phyloP scores from a whole-genome alignment of 768 basidiomycete species.

The Leccinum barrowsii region DNA sequence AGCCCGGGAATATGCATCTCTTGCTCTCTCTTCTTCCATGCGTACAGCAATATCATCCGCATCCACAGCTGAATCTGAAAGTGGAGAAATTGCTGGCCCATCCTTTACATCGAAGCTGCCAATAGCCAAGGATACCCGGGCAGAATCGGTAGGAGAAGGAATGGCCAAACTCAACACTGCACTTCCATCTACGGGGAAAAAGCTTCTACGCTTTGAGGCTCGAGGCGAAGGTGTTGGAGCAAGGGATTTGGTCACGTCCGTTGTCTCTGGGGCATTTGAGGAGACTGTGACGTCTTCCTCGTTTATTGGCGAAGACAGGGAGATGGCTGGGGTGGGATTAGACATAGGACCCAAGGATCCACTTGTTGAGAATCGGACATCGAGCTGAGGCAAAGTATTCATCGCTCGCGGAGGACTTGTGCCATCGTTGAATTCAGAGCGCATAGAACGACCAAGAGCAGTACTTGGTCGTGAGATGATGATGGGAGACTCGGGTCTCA shows the following conservation, averaged over 20 bases:
- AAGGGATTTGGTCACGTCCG: slow-evolving; percentile 33
- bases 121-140: slow-evolving; percentile 47
- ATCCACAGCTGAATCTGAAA: slow-evolving; percentile 50
- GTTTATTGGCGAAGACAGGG: slow-evolving; percentile 20
- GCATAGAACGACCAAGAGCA: slow-evolving; percentile 22
- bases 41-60: slow-evolving; percentile 40
- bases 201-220: slow-evolving; percentile 76
- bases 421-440: slow-evolving; percentile 16
- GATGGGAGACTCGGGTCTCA: slow-evolving; percentile 60
- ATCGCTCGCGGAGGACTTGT: slow-evolving; percentile 29
- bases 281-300: slow-evolving; percentile 19
- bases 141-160: slow-evolving; percentile 60
- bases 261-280: slow-evolving; percentile 2
- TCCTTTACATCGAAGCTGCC: slow-evolving; percentile 34
- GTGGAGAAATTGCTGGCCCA: slow-evolving; percentile 24
- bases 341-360: slow-evolving; percentile 55
- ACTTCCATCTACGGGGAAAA: slow-evolving; percentile 78
- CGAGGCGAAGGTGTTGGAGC: slow-evolving; percentile 43
- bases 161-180: slow-evolving; percentile 57
- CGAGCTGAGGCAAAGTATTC: slow-evolving; percentile 55
- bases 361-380: slow-evolving; percentile 69
- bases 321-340: slow-evolving; percentile 31
- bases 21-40: slow-evolving; percentile 67
- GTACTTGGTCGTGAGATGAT: slow-evolving; percentile 35
- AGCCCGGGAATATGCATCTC: slow-evolving; percentile 74